A percentile compares a stretch with the other conserved stretches of the same genome.
These are phyloP conservation scores for Aspergillus pseudoterreus DNA, from an alignment of 2,329 filamentous ascomycete genomes.

Conservation along the genomic window DNA sequence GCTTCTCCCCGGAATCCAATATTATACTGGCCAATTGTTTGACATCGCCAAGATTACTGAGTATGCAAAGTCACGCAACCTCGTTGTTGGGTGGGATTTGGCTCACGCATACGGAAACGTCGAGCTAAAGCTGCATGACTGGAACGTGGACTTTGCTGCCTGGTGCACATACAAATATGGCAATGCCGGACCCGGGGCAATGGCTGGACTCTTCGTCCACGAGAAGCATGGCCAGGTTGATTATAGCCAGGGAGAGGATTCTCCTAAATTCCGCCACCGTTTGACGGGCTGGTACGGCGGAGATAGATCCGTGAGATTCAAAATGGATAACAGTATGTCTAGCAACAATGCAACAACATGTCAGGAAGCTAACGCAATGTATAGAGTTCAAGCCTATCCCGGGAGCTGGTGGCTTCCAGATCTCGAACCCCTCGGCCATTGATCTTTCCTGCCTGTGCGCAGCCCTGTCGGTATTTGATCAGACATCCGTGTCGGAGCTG, in stretches of 20 bases:
- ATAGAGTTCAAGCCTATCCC: constrained; percentile 67
- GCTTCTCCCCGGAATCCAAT: constrained; percentile 81
- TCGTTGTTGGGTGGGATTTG: constrained; percentile 79
- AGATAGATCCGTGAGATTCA: constrained; percentile 69
- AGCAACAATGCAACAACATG: not conserved
- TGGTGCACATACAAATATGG: constrained; percentile 97
- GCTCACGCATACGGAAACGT: constrained; percentile 84
- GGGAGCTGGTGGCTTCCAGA: constrained; percentile 74
- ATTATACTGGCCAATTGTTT: constrained; percentile 83
- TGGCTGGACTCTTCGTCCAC: constrained; percentile 76
- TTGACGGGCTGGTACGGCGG: constrained; percentile 82
- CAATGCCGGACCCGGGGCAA: constrained; percentile 76
- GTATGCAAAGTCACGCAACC: constrained; percentile 65
- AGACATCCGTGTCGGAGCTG: constrained; percentile 65
- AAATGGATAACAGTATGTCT: constrained; percentile 65
- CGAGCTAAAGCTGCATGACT: constrained; percentile 72
- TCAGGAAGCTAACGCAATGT: constrained; percentile 3
- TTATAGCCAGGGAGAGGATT: constrained; percentile 37
- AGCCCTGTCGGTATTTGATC: constrained; percentile 67
- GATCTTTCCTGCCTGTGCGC: constrained; percentile 70
- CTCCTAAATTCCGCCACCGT: constrained; percentile 58
- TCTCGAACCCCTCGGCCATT: constrained; percentile 75
- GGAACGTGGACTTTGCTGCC: constrained; percentile 83
- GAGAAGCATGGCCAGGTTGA: constrained; percentile 58
- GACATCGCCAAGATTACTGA: constrained; percentile 75